Evolutionary conservation across 1,284 basidiomycete species (phyloP).

Genomic region (Cutaneotrichosporon cavernicola): DNA sequence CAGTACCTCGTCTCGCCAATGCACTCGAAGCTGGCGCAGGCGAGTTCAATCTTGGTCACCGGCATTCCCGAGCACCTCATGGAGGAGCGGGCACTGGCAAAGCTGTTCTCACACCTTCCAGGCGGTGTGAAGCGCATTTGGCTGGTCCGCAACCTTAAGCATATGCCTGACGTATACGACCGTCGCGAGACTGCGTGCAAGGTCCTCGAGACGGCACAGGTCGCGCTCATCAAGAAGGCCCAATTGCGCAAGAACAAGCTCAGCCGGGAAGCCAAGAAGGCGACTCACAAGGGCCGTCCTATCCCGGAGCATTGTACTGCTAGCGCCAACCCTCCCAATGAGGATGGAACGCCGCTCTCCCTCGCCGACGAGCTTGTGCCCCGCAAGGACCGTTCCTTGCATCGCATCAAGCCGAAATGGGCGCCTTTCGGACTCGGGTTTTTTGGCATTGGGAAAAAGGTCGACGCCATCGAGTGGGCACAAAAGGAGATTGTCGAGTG

Average conservation of each 20-base stretch:
- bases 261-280: slow-evolving; percentile 34
- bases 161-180: slow-evolving; percentile 65
- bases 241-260: slow-evolving; percentile 43
- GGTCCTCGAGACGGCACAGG: slow-evolving; percentile 66
- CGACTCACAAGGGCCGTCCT: slow-evolving; percentile 42
- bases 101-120: slow-evolving; percentile 68
- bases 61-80: slow-evolving; percentile 66
- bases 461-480: slow-evolving; percentile 90
- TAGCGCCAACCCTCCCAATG: slow-evolving; percentile 37
- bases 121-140: slow-evolving; percentile 75
- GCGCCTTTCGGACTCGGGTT: slow-evolving; percentile 63
- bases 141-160: slow-evolving; percentile 64
- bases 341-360: slow-evolving; percentile 17
- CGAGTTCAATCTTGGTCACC: slow-evolving; percentile 73
- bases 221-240: slow-evolving; percentile 59
- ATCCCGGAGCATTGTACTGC: slow-evolving; percentile 36
- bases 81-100: slow-evolving; percentile 62
- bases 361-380: slow-evolving; percentile 64
- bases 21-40: slow-evolving; percentile 66
- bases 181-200: slow-evolving; percentile 60
- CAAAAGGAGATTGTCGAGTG: slow-evolving; percentile 45
- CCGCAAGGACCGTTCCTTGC: slow-evolving; percentile 69
- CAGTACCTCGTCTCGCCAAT: slow-evolving; percentile 64
- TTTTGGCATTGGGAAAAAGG: slow-evolving; percentile 67
- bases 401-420: slow-evolving; percentile 65